Conservation (phyloP, 2,329 filamentous ascomycete genomes). For the Capronia coronata region DNA sequence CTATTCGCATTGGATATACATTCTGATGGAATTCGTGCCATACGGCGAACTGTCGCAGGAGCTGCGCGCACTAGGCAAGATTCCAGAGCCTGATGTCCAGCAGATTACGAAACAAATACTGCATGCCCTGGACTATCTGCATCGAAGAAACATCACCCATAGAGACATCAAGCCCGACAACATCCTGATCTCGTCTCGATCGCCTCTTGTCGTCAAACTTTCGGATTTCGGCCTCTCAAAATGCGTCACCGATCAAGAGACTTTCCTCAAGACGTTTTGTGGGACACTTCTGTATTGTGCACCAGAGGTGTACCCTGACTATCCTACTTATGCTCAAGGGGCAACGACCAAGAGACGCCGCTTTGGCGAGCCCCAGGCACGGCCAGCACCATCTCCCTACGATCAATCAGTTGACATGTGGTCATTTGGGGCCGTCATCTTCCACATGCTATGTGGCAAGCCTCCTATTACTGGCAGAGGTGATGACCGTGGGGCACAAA, state of each 20-base stretch:
- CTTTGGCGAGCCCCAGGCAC: constrained; percentile 39
- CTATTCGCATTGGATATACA: constrained; percentile 72
- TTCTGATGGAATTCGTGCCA: constrained; percentile 92
- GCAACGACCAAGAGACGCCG: constrained; percentile 53
- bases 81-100: constrained; percentile 64
- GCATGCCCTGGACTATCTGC: constrained; percentile 76
- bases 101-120: constrained; percentile 64
- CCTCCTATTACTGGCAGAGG: constrained; percentile 76
- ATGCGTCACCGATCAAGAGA: constrained; percentile 81
- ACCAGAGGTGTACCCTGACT: constrained; percentile 88
- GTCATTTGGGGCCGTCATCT: constrained; percentile 90
- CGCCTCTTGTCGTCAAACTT: constrained; percentile 77
- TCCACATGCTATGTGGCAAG: constrained; percentile 69
- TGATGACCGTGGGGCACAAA: constrained; percentile 68
- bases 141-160: constrained; percentile 83
- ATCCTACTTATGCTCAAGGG: constrained; percentile 52
- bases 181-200: constrained; percentile 69
- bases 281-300: constrained; percentile 94
- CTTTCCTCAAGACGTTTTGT: constrained; percentile 92
- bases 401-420: constrained; percentile 91
- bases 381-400: constrained; percentile 56
- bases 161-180: constrained; percentile 99
- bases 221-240: constrained; percentile 97
- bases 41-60: constrained; percentile 75
- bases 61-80: constrained; percentile 54